phyloP scores from a whole-genome alignment of 257 asterid genomes.

The Linderniella brevidens region DNA sequence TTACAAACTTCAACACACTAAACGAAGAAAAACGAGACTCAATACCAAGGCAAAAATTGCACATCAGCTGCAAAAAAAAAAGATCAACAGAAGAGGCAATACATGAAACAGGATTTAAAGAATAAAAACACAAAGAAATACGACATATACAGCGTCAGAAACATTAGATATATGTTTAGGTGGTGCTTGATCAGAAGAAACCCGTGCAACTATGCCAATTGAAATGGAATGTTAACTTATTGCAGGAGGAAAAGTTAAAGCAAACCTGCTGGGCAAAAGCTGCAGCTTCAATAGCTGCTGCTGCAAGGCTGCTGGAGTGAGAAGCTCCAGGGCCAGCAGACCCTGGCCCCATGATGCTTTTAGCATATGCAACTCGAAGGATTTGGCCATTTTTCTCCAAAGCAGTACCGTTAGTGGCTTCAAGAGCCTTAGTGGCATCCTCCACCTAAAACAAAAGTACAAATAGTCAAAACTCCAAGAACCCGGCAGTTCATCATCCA shows the following conservation, averaged over 20 bases:
- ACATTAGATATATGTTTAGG: too few species aligned
- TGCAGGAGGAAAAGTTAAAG: too few species aligned
- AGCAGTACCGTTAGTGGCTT: constrained; percentile 80
- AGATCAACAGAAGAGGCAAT: too few species aligned
- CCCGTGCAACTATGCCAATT: background rate
- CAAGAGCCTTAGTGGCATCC: constrained; percentile 90
- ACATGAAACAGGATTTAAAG: background rate
- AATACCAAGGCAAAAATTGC: too few species aligned
- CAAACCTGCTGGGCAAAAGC: constrained; percentile 89
- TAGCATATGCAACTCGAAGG: constrained; percentile 98
- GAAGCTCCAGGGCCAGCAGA: constrained; percentile 56
- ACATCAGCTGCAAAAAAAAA: too few species aligned
- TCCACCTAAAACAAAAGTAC: constrained; percentile 40
- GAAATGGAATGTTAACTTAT: background rate
- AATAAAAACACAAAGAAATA: too few species aligned
- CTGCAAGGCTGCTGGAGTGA: constrained; percentile 92
- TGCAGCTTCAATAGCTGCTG: constrained; percentile 99
- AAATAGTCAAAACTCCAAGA: constrained; percentile 1
- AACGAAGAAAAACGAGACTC: background rate
- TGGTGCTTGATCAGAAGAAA: background rate
- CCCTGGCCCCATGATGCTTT: constrained; percentile 86
- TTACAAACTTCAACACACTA: background rate
- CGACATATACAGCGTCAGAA: too few species aligned
- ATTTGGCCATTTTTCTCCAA: constrained; percentile 96
- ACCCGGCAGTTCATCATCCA: too few species aligned